These are phyloP conservation scores for Phytophthora ramorum DNA, from an alignment of 352 stramenopile genomes.

Conservation along the genomic window DNA sequence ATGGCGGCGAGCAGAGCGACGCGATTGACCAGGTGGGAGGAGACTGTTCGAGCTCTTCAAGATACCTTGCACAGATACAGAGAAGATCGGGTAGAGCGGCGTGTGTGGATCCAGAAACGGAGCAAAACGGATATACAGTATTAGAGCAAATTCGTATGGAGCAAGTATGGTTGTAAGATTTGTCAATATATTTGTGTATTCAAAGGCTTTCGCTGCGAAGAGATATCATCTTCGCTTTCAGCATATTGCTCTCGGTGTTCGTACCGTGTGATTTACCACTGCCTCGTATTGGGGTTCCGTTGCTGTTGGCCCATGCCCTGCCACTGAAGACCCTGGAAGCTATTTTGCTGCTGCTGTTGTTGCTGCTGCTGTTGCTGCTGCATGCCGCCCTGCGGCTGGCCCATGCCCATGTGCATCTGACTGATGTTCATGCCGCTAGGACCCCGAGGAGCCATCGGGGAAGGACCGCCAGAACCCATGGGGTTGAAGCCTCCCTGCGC, in stretches of 20 bases:
- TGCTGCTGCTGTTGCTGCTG: conserved; percentile 42
- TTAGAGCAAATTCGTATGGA: conserved; percentile 1
- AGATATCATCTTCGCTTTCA: conserved; percentile 1
- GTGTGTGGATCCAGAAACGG: too few species aligned
- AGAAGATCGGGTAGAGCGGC: neutral
- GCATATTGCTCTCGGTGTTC: conserved; percentile 9
- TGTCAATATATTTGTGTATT: conserved; percentile 31
- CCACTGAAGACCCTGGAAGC: conserved; percentile 87
- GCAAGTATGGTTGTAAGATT: neutral
- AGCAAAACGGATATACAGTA: conserved; percentile 2
- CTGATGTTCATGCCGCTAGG: conserved; percentile 81
- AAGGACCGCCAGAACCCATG: conserved; percentile 43
- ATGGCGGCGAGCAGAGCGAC: conserved; percentile 4
- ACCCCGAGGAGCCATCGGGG: conserved; percentile 54
- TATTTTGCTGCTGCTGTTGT: conserved; percentile 59
- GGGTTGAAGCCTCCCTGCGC: conserved; percentile 51
- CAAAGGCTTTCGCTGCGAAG: neutral
- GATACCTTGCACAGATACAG: conserved; percentile 23
- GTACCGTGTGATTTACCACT: conserved; percentile 39
- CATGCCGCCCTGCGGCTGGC: conserved; percentile 44
- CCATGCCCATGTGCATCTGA: conserved; percentile 85
- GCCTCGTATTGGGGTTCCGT: conserved; percentile 64
- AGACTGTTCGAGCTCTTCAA: conserved; percentile 45
- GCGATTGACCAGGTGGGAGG: conserved; percentile 7
- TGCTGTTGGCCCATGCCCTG: conserved; percentile 79